Evolutionary conservation across 805 yeast species (phyloP).

Genomic region (Yueomyces sinensis): DNA sequence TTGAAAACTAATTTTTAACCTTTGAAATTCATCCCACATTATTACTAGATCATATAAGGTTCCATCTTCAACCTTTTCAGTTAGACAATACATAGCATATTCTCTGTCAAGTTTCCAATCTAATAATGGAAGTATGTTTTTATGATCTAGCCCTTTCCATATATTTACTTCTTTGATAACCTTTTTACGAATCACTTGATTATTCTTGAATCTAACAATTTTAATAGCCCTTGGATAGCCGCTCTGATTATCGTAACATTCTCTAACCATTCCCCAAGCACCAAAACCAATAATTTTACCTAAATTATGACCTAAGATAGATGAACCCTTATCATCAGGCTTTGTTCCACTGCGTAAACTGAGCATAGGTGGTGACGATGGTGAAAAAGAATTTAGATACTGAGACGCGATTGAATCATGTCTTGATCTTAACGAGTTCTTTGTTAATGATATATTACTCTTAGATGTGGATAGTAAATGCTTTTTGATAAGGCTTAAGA

Average conservation of each 20-base stretch:
- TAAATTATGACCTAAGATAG: conserved; percentile 45
- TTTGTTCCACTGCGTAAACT: conserved; percentile 4
- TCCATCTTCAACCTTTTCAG: conserved; percentile 58
- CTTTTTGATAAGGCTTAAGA: conserved; percentile 20
- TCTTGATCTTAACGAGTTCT: conserved; percentile 7
- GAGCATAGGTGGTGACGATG: conserved; percentile 12
- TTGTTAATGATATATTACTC: conserved; percentile 13
- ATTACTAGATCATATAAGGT: conserved; percentile 65
- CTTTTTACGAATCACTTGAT: conserved; percentile 38
- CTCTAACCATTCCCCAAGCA: conserved; percentile 80
- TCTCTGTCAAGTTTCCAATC: conserved; percentile 47
- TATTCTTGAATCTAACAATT: conserved; percentile 38
- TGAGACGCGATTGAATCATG: conserved; percentile 24
- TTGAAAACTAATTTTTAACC: conserved; percentile 19
- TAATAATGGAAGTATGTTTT: conserved; percentile 48
- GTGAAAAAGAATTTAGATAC: conserved; percentile 22
- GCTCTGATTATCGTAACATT: conserved; percentile 32
- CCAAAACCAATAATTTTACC: conserved; percentile 79
- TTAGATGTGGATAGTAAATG: conserved; percentile 13
- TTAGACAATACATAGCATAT: conserved; percentile 55
- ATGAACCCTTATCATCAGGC: conserved; percentile 54
- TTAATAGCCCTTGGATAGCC: conserved; percentile 45
- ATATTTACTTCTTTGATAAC: conserved; percentile 60
- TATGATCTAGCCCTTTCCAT: conserved; percentile 61
- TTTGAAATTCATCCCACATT: conserved; percentile 44